A percentile compares a stretch with the other conserved stretches of the same genome.
These are phyloP conservation scores for Nissolia schottii DNA, from an alignment of 306 rosid species.

Conservation along the genomic window DNA sequence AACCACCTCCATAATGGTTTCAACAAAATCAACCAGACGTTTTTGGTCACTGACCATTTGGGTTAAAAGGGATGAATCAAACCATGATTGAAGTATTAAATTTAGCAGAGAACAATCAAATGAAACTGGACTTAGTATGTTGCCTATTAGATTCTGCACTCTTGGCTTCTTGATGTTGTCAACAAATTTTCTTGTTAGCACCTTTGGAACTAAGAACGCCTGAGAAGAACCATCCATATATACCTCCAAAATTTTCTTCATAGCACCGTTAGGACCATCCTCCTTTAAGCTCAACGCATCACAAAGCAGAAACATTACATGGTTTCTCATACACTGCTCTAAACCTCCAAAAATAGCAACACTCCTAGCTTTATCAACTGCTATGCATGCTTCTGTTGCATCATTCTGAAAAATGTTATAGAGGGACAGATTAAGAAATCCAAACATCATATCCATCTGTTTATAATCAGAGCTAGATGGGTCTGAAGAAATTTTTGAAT, in stretches of 20 bases:
- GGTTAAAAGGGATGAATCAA: conserved; percentile 73
- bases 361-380: conserved; percentile 59
- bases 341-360: conserved; percentile 46
- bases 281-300: conserved; percentile 51
- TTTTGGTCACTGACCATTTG: conserved; percentile 46
- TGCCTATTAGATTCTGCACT: conserved; percentile 57
- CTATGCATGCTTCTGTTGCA: conserved; percentile 50
- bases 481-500: conserved; percentile 36
- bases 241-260: conserved; percentile 57
- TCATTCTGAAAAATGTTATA: conserved; percentile 53
- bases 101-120: conserved; percentile 62
- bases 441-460: conserved; percentile 66
- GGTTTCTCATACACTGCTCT: conserved; percentile 55
- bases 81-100: conserved; percentile 66
- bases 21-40: conserved; percentile 82
- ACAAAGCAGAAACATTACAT: conserved; percentile 58
- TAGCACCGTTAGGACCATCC: conserved; percentile 33
- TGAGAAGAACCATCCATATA: conserved; percentile 41
- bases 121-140: conserved; percentile 51
- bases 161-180: conserved; percentile 66
- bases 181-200: conserved; percentile 63
- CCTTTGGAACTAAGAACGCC: conserved; percentile 36
- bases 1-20: conserved; percentile 60
- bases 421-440: conserved; percentile 72
- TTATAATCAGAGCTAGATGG: conserved; percentile 19